phyloP scores from a whole-genome alignment of 129 eudicot species.

The Lonicera japonica region DNA sequence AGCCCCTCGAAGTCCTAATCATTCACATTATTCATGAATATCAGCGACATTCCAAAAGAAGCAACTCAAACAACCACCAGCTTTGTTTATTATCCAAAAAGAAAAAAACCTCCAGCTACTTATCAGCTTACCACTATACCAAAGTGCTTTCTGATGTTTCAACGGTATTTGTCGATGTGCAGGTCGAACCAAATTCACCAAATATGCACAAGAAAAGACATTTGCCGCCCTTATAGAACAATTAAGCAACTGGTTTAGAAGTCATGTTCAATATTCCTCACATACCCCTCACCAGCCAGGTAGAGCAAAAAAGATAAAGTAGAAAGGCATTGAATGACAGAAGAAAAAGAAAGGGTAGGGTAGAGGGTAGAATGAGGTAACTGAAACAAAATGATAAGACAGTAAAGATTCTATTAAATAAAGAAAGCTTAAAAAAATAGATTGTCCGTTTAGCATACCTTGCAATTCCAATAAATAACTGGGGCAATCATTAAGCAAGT shows the following conservation, averaged over 20 bases:
- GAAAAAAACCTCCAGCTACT: constrained; percentile 8
- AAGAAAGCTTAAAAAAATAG: not conserved
- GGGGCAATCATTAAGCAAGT: constrained; percentile 33
- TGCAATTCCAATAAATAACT: constrained; percentile 88
- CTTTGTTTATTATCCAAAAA: too few species aligned
- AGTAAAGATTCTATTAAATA: not conserved
- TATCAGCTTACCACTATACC: constrained; percentile 88
- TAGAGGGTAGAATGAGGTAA: not conserved
- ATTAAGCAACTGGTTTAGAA: constrained; percentile 8
- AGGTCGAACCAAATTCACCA: constrained; percentile 91
- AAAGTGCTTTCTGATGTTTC: constrained; percentile 96
- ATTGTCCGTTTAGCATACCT: constrained; percentile 44
- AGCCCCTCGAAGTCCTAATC: constrained; percentile 95
- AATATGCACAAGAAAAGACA: constrained; percentile 89
- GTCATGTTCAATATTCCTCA: constrained; percentile 1
- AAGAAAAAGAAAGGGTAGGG: not conserved
- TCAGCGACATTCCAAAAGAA: constrained; percentile 7
- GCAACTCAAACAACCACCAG: constrained; percentile 2
- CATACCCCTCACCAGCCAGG: constrained; percentile 10
- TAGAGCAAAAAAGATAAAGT: constrained; percentile 1
- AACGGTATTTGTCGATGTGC: constrained; percentile 73
- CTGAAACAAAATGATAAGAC: not conserved
- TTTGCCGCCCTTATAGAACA: constrained; percentile 73
- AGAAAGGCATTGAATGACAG: not conserved
- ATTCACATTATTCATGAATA: constrained; percentile 12